Evolutionary conservation across 192 early-diverging fungal genomes (phyloP).

Genomic region (Umbelopsis sp.): DNA sequence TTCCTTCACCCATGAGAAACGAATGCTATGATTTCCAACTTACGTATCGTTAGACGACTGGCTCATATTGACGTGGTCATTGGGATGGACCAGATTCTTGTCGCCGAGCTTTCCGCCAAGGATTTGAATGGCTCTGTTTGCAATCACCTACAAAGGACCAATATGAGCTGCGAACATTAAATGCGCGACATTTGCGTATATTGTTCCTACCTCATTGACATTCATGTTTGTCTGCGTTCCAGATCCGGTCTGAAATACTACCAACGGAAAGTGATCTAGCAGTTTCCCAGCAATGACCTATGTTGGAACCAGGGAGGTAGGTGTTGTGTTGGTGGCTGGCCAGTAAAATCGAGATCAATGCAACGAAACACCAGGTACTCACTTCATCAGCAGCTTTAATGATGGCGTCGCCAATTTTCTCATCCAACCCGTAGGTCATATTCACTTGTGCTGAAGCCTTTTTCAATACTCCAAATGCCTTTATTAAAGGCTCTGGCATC

Average conservation of each 20-base stretch:
- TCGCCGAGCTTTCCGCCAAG: conserved; percentile 85
- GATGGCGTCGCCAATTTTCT: conserved; percentile 84
- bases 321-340: too few species aligned
- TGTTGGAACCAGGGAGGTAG: background rate
- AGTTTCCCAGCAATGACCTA: conserved; percentile 88
- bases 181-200: background rate
- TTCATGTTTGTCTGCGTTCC: conserved; percentile 99
- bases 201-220: conserved; percentile 65
- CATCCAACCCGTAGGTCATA: conserved; percentile 80
- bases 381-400: conserved; percentile 87
- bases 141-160: conserved; percentile 67
- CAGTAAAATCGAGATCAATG: background rate
- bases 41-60: conserved; percentile 96
- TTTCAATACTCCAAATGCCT: conserved; percentile 92
- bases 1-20: background rate
- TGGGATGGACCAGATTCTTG: conserved; percentile 96
- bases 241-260: conserved; percentile 95
- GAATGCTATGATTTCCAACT: conserved; percentile 6
- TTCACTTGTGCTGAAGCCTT: conserved; percentile 92
- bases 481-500: conserved; percentile 94
- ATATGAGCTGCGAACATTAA: background rate
- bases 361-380: background rate
- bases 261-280: conserved; percentile 94
- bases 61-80: conserved; percentile 98
- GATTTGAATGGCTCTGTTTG: conserved; percentile 96